Conservation (phyloP, 352 stramenopile genomes). For the Phytopythium sindhum region DNA sequence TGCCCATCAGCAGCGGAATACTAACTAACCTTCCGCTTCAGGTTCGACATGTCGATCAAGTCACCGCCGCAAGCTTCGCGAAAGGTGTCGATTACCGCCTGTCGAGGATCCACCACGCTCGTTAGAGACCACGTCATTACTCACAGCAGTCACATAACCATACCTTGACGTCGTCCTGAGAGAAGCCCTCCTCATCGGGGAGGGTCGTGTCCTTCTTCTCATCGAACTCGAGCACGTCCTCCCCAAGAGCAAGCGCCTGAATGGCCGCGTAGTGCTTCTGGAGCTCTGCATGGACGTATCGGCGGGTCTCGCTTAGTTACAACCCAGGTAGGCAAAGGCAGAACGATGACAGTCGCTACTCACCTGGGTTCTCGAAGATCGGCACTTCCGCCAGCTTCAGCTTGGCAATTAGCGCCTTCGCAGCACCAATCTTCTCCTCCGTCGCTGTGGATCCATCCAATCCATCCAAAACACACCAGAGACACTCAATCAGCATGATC, state of each 20-base stretch:
- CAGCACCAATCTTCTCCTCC: constrained; percentile 55
- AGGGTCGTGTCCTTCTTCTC: constrained; percentile 74
- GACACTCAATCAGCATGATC: constrained; percentile 6
- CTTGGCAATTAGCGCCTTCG: constrained; percentile 65
- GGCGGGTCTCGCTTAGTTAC: neutral
- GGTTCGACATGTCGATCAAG: constrained; percentile 37
- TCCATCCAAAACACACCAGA: neutral
- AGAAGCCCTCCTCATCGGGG: constrained; percentile 69
- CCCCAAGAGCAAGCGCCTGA: constrained; percentile 68
- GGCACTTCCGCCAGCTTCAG: constrained; percentile 69
- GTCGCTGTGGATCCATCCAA: constrained; percentile 21
- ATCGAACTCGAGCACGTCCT: constrained; percentile 75
- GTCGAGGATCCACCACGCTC: neutral
- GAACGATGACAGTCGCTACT: neutral
- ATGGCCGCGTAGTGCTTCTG: constrained; percentile 84
- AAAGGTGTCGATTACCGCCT: constrained; percentile 50
- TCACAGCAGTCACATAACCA: neutral
- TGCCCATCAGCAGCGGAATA: neutral
- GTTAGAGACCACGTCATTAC: neutral
- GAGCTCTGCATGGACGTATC: constrained; percentile 39
- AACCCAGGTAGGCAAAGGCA: neutral
- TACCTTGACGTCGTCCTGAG: constrained; percentile 63
- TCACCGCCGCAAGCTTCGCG: constrained; percentile 47
- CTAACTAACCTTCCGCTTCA: constrained; percentile 48
- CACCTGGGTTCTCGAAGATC: constrained; percentile 82